Conservation (phyloP, 2,329 filamentous ascomycete species). For the Fusarium sp. region DNA sequence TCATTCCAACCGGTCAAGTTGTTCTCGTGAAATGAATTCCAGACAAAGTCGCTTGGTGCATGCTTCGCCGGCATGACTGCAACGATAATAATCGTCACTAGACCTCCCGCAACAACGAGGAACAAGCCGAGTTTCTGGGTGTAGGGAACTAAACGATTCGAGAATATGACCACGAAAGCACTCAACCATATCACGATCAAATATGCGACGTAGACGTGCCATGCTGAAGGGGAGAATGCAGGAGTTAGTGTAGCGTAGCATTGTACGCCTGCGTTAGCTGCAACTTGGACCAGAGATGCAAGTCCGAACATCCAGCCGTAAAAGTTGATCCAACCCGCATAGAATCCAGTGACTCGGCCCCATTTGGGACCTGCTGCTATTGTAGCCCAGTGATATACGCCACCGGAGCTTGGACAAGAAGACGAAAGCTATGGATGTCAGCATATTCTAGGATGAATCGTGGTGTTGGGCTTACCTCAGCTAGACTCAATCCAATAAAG, state of each 20-base stretch:
- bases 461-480: conserved; percentile 29
- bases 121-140: conserved; percentile 44
- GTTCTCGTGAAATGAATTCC: conserved; percentile 43
- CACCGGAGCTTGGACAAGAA: conserved; percentile 41
- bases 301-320: conserved; percentile 49
- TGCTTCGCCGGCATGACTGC: conserved; percentile 40
- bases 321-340: conserved; percentile 47
- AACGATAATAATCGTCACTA: conserved; percentile 42
- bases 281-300: conserved; percentile 43
- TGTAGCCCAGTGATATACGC: conserved; percentile 46
- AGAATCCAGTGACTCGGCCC: conserved; percentile 44
- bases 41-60: conserved; percentile 41
- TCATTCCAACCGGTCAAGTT: conserved; percentile 45
- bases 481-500: conserved; percentile 42
- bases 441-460: background rate
- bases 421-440: conserved; percentile 36
- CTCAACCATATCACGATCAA: conserved; percentile 42
- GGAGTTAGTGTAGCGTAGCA: conserved; percentile 41
- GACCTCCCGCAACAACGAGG: conserved; percentile 40
- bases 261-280: conserved; percentile 43
- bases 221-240: conserved; percentile 27
- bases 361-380: conserved; percentile 43
- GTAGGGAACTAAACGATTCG: conserved; percentile 43
- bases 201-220: conserved; percentile 46
- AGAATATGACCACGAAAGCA: conserved; percentile 34